These are phyloP conservation scores for Protea cynaroides DNA, from an alignment of 164 flowering plant genomes.

Conservation along the genomic window DNA sequence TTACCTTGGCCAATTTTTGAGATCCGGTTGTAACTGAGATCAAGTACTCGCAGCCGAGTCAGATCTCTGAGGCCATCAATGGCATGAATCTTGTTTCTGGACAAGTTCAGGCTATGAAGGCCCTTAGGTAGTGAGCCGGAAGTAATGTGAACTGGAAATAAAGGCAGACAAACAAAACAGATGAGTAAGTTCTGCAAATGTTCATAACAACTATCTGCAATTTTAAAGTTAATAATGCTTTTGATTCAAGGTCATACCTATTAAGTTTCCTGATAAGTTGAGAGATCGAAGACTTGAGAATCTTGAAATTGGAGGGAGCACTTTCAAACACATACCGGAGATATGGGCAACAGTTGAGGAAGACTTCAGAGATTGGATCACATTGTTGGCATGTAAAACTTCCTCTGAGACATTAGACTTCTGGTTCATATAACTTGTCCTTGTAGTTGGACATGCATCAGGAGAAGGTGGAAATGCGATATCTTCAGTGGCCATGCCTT, in stretches of 20 bases:
- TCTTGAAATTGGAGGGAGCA: constrained; percentile 51
- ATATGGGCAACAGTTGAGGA: constrained; percentile 80
- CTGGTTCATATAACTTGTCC: constrained; percentile 14
- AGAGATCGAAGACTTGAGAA: constrained; percentile 70
- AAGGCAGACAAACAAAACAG: constrained; percentile 3
- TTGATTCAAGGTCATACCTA: constrained; percentile 38
- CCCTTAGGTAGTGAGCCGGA: constrained; percentile 87
- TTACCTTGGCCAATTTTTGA: constrained; percentile 84
- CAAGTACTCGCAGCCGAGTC: constrained; percentile 66
- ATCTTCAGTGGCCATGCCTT: constrained; percentile 21
- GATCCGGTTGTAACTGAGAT: constrained; percentile 87
- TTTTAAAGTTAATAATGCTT: constrained; percentile 4
- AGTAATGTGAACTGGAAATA: constrained; percentile 61
- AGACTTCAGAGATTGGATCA: constrained; percentile 69
- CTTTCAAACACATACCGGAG: constrained; percentile 64
- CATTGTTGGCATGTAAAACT: constrained; percentile 58
- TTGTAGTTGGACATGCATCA: constrained; percentile 25
- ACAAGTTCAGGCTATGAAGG: constrained; percentile 71
- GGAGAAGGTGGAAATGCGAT: constrained; percentile 44
- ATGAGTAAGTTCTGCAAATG: constrained; percentile 1
- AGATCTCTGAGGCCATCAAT: constrained; percentile 92
- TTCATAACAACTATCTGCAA: not conserved
- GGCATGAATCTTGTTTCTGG: constrained; percentile 76
- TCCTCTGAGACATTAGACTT: constrained; percentile 40
- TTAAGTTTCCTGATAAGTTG: constrained; percentile 71